Base-by-base conservation (phyloP, 352 stramenopile species). In the Globisporangium nodosum region DNA sequence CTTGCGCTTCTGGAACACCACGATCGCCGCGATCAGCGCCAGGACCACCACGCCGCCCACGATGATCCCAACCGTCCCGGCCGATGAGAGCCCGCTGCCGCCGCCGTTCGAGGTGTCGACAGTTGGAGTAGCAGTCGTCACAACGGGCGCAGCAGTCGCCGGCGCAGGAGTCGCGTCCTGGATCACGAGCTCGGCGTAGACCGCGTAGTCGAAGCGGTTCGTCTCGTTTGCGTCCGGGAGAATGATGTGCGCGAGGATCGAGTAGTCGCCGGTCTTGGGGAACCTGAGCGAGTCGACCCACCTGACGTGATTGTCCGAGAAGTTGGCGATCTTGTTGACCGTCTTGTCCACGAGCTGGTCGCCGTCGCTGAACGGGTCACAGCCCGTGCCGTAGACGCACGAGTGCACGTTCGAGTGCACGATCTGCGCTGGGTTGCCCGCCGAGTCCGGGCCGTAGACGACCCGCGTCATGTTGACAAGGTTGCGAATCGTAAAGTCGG, bases 331-430 rank as follows among this genome's bases (percentile, higher is more conserved):
- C 50, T 74, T 53, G 55, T 84, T 86, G 13, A 64, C 54, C 5
- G 76, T 86, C 58, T 84, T 84, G 71, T 83, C 67, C 49, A 75
- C 61, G 18, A 84, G 65, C 58, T 78, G 54, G 33, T 72, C 21
- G 37, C 76, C 76, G 51, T 86, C 69, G 51, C 60, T 64, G 56
- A 86, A 86, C 54, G 76, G 76, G 60, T 86, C 74, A 53, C 76
- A 86, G 37, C 69, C 69, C 6, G 73, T 73, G 54, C 65, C 69
- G 33, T 66, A 81, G 33, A 71, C 60, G 61, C 76, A 86, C 39
- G 76, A 82, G 65, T 86, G 76, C 42, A 86, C 60, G 49, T 86
- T 86, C 18, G 76, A 86, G 70, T 86, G 76, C 56, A 86, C 73
- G 54, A 86, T 86, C 57, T 86, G 76, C 35, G 73, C 71, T n/a